Evolutionary conservation across 495 filamentous ascomycete species (phyloP).

Genomic region (Penicillium maclennaniae): DNA sequence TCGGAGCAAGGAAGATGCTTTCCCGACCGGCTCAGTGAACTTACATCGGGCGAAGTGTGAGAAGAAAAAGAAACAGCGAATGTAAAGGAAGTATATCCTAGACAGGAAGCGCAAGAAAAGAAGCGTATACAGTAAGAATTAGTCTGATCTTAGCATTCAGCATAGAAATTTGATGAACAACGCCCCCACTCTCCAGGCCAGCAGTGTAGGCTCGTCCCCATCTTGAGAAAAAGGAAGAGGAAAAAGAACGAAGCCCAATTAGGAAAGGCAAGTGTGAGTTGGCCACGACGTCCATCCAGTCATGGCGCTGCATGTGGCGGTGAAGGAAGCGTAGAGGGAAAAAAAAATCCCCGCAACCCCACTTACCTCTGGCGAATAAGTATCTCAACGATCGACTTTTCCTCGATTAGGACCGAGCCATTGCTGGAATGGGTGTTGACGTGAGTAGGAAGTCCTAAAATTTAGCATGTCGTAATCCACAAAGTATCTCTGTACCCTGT

Average conservation of each 20-base stretch:
- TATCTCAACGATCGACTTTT: neutral
- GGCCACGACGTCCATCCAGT: conserved; percentile 23
- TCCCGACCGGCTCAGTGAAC: neutral
- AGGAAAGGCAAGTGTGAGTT: conserved; percentile 27
- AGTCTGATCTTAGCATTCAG: neutral
- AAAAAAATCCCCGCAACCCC: conserved; percentile 41
- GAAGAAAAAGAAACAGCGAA: neutral
- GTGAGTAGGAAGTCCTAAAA: neutral
- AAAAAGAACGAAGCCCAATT: conserved; percentile 20
- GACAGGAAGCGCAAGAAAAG: neutral
- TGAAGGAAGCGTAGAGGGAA: conserved; percentile 29
- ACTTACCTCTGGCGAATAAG: conserved; percentile 22
- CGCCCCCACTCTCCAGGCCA: neutral
- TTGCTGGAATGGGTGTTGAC: neutral
- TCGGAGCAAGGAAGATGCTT: conserved; percentile 2
- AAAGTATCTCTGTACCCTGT: neutral
- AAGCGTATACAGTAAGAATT: neutral
- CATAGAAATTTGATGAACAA: neutral
- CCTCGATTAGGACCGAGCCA: neutral
- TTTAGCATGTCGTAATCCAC: neutral
- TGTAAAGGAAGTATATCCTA: neutral
- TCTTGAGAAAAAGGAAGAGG: neutral
- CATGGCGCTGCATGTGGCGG: conserved; percentile 39
- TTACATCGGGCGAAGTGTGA: neutral
- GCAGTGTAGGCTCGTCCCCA: neutral